Conservation (phyloP, 2,329 filamentous ascomycete genomes). For the Tolypocladium guangdongense region DNA sequence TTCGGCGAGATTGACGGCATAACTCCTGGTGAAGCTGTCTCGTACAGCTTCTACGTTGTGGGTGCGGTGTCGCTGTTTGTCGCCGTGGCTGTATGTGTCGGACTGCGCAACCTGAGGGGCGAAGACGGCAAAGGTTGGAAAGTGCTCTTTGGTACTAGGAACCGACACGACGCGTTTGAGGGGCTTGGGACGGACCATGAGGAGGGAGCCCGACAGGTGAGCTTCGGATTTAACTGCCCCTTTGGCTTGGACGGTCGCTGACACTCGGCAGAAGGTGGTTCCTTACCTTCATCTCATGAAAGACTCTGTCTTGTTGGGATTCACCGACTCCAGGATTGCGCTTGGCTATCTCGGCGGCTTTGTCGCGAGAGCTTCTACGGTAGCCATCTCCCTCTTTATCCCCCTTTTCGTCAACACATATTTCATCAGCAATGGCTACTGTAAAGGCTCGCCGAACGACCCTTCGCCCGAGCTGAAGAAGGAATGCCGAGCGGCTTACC, state of each 20-base stretch:
- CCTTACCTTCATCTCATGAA: conserved; percentile 51
- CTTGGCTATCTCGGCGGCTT: conserved; percentile 90
- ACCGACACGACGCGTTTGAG: conserved; percentile 10
- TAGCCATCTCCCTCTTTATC: conserved; percentile 90
- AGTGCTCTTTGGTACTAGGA: conserved; percentile 36
- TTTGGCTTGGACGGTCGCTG: neutral
- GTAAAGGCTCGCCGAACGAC: conserved; percentile 54
- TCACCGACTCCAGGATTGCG: conserved; percentile 66
- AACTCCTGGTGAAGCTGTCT: conserved; percentile 63
- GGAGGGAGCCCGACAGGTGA: conserved; percentile 13
- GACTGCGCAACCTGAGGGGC: conserved; percentile 56
- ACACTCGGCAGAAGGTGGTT: conserved; percentile 24
- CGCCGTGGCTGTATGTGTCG: conserved; percentile 65
- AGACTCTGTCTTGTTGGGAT: conserved; percentile 57
- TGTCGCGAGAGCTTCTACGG: conserved; percentile 86
- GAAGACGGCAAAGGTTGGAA: conserved; percentile 70
- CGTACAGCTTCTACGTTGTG: conserved; percentile 81
- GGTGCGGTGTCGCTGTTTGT: conserved; percentile 61
- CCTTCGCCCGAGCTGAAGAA: conserved; percentile 66
- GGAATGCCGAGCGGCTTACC: conserved; percentile 77
- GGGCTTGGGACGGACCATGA: conserved; percentile 10
- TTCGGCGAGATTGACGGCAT: conserved; percentile 64
- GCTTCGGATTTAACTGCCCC: conserved; percentile 1
- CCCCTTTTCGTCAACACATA: conserved; percentile 88
- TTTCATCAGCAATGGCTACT: conserved; percentile 73